Conservation (phyloP, 1,284 basidiomycete genomes). For the Cryptococcus wingfieldii region DNA sequence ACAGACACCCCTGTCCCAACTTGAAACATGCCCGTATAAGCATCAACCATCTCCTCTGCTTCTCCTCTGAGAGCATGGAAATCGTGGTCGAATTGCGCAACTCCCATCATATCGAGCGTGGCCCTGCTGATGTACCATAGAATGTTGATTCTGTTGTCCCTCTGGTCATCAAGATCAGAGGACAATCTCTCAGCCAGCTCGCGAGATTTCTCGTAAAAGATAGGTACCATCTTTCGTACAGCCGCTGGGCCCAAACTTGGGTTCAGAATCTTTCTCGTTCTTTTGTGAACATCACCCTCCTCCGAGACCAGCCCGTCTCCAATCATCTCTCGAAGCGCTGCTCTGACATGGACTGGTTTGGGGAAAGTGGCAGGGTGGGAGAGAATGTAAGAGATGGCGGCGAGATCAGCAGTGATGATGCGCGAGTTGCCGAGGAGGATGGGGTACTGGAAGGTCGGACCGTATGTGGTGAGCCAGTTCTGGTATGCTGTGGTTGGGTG, state of each 20-base stretch:
- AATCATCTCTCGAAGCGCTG: slow-evolving; percentile 51
- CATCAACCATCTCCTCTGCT: slow-evolving; percentile 35
- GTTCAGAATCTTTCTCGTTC: slow-evolving; percentile 52
- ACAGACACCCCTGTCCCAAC: slow-evolving; percentile 48
- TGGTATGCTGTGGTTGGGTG: slow-evolving; percentile 7
- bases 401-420: slow-evolving; percentile 59
- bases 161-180: slow-evolving; percentile 11
- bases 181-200: slow-evolving; percentile 49
- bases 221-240: slow-evolving; percentile 44
- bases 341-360: slow-evolving; percentile 61
- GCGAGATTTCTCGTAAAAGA: slow-evolving; percentile 60
- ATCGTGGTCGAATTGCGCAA: slow-evolving; percentile 64
- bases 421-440: slow-evolving; percentile 32
- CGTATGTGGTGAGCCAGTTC: slow-evolving; percentile 18
- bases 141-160: slow-evolving; percentile 53
- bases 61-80: slow-evolving; percentile 50
- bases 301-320: slow-evolving; percentile 42
- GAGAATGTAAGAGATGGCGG: slow-evolving; percentile 60
- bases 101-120: slow-evolving; percentile 67
- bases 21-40: slow-evolving; percentile 32
- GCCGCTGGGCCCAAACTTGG: slow-evolving; percentile 40
- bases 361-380: slow-evolving; percentile 60
- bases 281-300: slow-evolving; percentile 54
- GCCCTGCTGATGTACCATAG: slow-evolving; percentile 60
- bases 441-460: slow-evolving; percentile 16